Base-by-base conservation (phyloP, 345 rosid genomes). In the Populus pruinosa region DNA sequence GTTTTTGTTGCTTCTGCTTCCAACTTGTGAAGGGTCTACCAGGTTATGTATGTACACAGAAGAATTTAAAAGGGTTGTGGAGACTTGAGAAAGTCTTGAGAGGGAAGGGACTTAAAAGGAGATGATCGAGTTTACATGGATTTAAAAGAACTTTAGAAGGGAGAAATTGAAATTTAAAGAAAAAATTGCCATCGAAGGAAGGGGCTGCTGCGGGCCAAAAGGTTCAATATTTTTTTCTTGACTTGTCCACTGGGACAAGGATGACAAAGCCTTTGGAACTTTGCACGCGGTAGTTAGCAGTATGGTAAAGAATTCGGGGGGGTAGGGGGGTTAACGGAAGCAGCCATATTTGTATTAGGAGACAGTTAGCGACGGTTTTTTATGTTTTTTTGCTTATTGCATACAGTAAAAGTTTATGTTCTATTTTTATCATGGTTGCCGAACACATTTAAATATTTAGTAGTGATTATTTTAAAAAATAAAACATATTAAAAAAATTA, bases 181-280 rank as follows among this genome's bases (percentile, higher is more conserved):
- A 41, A 62, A 35, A 76, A 72, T 72, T 39, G 61, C 29, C 38
- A 65, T 67, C 76, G 59, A 82, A 77, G 87, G 85, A 23, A 59
- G 64, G 64, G 10, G 29, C 64, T 59, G 64, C 64, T 61, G 79
- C 36, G n/a, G 70, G 77, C 49, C n/a, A 8, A 12, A 36, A 53
- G 1, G 47, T 41, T 36, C 67, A 31, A 80, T 70, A 36, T 69
- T 76, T 62, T 85, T 85, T 87, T 83, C 86, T 59, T 27, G 84
- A 88, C 81, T 80, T 72, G 80, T 53, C 79, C 12, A 61, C 68
- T 50, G 71, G 53, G 39, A 5, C 74, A 74, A 18, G 21, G 71
- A 66, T 62, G 77, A 78, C 75, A 76, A 18, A 39, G 78, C 67
- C 79, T 39, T n/a, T 6, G 23, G 67, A 61, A 59, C 72, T 69